Percentiles rank a stretch among this genome's conserved stretches.
phyloP scores from a whole-genome alignment of 2,329 filamentous ascomycete genomes.

The Magnaporthiopsis incrustans region DNA sequence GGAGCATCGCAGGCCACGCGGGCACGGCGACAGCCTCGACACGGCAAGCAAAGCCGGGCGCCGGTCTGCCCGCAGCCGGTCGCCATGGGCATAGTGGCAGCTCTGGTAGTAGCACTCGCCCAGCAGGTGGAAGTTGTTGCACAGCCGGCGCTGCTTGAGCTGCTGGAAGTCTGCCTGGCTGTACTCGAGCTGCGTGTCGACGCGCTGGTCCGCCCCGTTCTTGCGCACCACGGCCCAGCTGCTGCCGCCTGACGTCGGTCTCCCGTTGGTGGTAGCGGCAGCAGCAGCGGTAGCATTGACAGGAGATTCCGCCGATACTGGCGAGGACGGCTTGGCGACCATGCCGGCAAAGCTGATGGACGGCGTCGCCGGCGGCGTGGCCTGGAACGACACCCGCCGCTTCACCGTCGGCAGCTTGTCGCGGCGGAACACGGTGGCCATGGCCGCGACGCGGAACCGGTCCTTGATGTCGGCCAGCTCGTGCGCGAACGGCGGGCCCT shows the following conservation, averaged over 20 bases:
- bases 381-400: neutral
- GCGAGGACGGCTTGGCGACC: neutral
- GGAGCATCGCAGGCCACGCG: neutral
- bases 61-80: neutral
- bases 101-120: neutral
- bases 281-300: neutral
- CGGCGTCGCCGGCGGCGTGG: neutral
- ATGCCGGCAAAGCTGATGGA: neutral
- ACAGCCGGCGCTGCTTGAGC: neutral
- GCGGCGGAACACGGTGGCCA: neutral
- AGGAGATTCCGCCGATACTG: no score
- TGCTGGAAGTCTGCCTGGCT: neutral
- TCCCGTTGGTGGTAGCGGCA: neutral
- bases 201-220: neutral
- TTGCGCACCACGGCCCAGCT: neutral
- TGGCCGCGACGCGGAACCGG: neutral
- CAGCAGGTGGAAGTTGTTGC: conserved; percentile 1
- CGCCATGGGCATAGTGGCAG: neutral
- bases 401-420: neutral
- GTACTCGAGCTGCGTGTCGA: neutral
- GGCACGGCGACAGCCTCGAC: neutral
- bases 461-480: neutral
- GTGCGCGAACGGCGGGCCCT: neutral
- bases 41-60: neutral
- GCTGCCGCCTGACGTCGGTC: neutral